A percentile compares a stretch with the other conserved stretches of the same genome.
Evolutionary conservation across 2,329 filamentous ascomycete species (phyloP).

Genomic region (Ambrosiella xylebori): DNA sequence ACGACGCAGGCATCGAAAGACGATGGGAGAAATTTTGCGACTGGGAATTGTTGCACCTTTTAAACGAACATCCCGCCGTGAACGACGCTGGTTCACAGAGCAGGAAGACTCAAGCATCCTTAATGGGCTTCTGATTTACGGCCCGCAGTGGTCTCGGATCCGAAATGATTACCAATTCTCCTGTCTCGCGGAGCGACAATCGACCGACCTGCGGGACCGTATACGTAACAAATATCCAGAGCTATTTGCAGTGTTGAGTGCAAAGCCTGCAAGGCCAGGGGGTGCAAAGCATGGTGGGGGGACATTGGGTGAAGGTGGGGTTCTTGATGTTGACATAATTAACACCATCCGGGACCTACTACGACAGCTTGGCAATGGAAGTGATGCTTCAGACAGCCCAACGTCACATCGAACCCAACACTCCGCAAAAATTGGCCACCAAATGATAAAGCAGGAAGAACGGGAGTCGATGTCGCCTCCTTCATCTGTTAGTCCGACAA

Average conservation of each 20-base stretch:
- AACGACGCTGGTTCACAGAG: slow-evolving; percentile 42
- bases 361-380: neutral
- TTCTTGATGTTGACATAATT: neutral
- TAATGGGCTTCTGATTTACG: slow-evolving; percentile 40
- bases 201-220: slow-evolving; percentile 45
- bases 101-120: slow-evolving; percentile 46
- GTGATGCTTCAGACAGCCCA: neutral
- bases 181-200: slow-evolving; percentile 36
- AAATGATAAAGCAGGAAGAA: neutral
- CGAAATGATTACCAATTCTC: slow-evolving; percentile 41
- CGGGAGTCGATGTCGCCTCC: neutral
- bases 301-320: neutral
- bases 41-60: slow-evolving; percentile 46
- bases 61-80: slow-evolving; percentile 42
- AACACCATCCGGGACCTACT: neutral
- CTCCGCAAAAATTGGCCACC: neutral
- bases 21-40: slow-evolving; percentile 35
- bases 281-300: neutral
- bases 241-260: slow-evolving; percentile 17
- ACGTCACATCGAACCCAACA: neutral
- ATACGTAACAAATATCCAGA: slow-evolving; percentile 47
- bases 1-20: slow-evolving; percentile 37
- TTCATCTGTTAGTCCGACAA: neutral
- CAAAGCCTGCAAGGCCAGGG: neutral
- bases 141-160: slow-evolving; percentile 48